Conservation (phyloP, 2,329 filamentous ascomycete genomes). For the Ophiostoma pallidulum region DNA sequence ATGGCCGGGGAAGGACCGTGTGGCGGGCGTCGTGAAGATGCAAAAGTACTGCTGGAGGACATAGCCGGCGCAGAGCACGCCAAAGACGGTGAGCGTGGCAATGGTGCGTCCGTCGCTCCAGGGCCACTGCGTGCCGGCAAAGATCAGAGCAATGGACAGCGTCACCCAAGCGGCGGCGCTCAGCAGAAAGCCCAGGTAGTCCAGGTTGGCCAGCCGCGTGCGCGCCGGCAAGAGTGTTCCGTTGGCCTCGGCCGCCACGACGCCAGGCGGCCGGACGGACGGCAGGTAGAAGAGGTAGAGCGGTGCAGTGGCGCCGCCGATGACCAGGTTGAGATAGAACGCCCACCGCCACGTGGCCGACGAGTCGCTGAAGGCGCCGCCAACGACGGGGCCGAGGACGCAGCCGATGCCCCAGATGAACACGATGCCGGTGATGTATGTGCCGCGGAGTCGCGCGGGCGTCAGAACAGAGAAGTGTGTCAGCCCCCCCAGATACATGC, state of each 20-base stretch:
- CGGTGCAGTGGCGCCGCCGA: constrained; percentile 30
- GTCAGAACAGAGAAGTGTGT: constrained; percentile 1
- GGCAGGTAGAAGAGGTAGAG: constrained; percentile 37
- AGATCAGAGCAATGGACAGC: constrained; percentile 28
- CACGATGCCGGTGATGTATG: constrained; percentile 8
- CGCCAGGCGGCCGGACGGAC: constrained; percentile 16
- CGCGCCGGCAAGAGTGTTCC: background rate
- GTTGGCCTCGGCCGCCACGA: constrained; percentile 10
- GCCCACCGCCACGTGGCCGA: constrained; percentile 18
- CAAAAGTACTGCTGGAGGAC: constrained; percentile 35
- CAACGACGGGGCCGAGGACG: constrained; percentile 22
- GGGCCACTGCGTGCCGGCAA: constrained; percentile 38
- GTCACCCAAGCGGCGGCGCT: background rate
- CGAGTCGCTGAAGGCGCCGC: constrained; percentile 33
- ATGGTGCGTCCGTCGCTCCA: constrained; percentile 40
- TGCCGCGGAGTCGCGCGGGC: background rate
- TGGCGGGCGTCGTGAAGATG: constrained; percentile 33
- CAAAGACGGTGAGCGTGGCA: constrained; percentile 37
- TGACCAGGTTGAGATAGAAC: constrained; percentile 43
- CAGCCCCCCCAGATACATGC: constrained; percentile 27
- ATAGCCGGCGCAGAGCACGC: constrained; percentile 34
- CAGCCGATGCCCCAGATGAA: constrained; percentile 10
- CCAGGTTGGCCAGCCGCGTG: background rate
- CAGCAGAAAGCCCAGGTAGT: background rate
- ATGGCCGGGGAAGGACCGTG: constrained; percentile 35